Conservation (phyloP, 257 asterid genomes). For the Scutellaria barbata region DNA sequence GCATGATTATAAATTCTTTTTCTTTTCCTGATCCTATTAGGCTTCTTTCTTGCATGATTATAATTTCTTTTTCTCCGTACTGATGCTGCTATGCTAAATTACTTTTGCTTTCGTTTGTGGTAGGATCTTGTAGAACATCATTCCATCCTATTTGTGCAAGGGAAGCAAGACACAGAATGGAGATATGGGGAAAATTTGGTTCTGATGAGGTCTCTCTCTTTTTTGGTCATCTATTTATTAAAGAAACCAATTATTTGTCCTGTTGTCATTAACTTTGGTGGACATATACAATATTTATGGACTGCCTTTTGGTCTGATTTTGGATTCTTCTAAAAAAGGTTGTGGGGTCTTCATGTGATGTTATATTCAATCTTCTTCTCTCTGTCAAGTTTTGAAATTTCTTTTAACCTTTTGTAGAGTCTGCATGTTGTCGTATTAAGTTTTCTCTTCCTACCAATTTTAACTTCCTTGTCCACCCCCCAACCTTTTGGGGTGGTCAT, state of each 20-base stretch:
- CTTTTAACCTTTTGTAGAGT: too few species aligned
- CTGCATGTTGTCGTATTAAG: too few species aligned
- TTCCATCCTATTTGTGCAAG: slow-evolving; percentile 99
- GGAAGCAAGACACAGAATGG: slow-evolving; percentile 93
- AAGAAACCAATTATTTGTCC: background rate
- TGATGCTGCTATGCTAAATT: slow-evolving; percentile 36
- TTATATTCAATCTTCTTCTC: too few species aligned
- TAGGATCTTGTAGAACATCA: slow-evolving; percentile 98
- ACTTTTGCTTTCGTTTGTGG: slow-evolving; percentile 41
- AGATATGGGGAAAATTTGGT: slow-evolving; percentile 97
- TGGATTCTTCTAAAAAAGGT: background rate
- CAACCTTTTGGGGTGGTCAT: background rate
- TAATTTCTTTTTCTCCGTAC: slow-evolving; percentile 11
- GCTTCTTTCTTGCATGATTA: background rate
- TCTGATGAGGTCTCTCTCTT: slow-evolving; percentile 81
- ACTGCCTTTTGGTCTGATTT: background rate
- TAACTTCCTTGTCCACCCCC: too few species aligned
- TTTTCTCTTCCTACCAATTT: too few species aligned
- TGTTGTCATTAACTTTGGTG: background rate
- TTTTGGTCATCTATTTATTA: slow-evolving; percentile 13
- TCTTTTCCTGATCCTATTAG: slow-evolving; percentile 25
- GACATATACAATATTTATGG: slow-evolving; percentile 3
- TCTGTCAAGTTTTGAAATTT: too few species aligned
- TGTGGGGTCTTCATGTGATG: background rate
- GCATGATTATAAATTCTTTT: background rate